Conservation (phyloP, 2,329 filamentous ascomycete genomes). For the Fusarium proliferatum region DNA sequence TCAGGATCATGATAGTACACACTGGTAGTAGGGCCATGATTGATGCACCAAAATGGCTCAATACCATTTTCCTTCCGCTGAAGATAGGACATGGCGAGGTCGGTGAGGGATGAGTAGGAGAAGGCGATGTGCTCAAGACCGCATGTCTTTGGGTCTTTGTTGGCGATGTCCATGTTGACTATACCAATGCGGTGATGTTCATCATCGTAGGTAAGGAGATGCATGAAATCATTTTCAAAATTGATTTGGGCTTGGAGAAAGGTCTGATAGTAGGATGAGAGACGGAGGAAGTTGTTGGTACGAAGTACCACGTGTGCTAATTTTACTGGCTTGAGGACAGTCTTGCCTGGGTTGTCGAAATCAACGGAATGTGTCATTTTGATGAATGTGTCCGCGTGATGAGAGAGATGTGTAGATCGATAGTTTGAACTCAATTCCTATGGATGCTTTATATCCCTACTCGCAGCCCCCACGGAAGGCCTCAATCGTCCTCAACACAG, state of each 20-base stretch:
- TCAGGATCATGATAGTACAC: not conserved
- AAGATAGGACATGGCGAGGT: not conserved
- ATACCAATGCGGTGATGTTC: not conserved
- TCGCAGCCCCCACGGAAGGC: too few relatives aligned
- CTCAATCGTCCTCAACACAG: too few relatives aligned
- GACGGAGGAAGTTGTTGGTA: not conserved
- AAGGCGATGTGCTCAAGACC: not conserved
- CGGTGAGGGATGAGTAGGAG: not conserved
- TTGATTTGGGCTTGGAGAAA: not conserved
- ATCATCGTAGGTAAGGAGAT: not conserved
- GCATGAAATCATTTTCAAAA: not conserved
- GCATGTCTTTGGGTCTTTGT: not conserved
- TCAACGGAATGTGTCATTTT: too few relatives aligned
- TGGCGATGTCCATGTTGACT: not conserved
- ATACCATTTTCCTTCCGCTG: not conserved
- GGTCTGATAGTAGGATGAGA: not conserved
- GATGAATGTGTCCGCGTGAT: too few relatives aligned
- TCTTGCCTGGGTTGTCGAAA: not conserved
- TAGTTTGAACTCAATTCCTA: too few relatives aligned
- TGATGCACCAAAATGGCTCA: not conserved
- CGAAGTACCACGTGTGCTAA: not conserved
- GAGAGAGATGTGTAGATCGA: too few relatives aligned
- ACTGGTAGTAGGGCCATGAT: not conserved
- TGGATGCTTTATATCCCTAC: too few relatives aligned
- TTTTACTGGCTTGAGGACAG: not conserved